These are phyloP conservation scores for Calendula officinalis DNA, from an alignment of 129 eudicot genomes.

Conservation along the genomic window DNA sequence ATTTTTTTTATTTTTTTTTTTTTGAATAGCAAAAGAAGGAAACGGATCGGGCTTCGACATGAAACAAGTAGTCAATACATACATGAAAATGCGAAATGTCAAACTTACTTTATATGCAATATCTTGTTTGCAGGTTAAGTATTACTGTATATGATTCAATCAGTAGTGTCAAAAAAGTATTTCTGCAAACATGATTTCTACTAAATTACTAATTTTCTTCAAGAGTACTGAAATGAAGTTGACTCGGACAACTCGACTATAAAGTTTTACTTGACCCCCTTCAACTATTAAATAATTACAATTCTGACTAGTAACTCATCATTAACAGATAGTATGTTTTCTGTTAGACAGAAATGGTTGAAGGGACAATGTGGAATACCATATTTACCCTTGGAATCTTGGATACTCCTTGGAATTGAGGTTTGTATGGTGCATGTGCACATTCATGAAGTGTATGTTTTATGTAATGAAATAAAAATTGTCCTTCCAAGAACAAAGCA, in stretches of 20 bases:
- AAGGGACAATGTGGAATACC: conserved; percentile 2
- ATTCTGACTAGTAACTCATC: neutral
- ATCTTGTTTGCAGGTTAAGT: neutral
- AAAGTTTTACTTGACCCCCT: conserved; percentile 14
- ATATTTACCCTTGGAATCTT: conserved; percentile 28
- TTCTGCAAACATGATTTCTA: neutral
- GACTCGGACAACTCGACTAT: neutral
- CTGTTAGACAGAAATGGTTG: neutral
- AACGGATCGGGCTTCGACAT: too few relatives aligned
- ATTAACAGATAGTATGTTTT: conserved; percentile 1
- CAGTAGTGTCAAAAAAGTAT: neutral
- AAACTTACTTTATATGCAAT: neutral
- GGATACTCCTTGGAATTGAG: conserved; percentile 19
- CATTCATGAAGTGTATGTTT: conserved; percentile 24
- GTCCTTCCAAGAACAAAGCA: conserved; percentile 37
- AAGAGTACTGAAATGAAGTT: neutral
- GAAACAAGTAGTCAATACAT: neutral
- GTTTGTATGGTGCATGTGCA: conserved; percentile 18
- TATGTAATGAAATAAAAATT: conserved; percentile 21
- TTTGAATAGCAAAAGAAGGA: too few relatives aligned
- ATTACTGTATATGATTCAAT: neutral
- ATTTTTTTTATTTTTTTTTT: too few relatives aligned
- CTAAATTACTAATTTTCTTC: too few relatives aligned
- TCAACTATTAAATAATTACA: conserved; percentile 20
- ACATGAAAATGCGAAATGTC: neutral